These are phyloP conservation scores for Aspergillus heteromorphus DNA, from an alignment of 495 filamentous ascomycete genomes.

Conservation along the genomic window DNA sequence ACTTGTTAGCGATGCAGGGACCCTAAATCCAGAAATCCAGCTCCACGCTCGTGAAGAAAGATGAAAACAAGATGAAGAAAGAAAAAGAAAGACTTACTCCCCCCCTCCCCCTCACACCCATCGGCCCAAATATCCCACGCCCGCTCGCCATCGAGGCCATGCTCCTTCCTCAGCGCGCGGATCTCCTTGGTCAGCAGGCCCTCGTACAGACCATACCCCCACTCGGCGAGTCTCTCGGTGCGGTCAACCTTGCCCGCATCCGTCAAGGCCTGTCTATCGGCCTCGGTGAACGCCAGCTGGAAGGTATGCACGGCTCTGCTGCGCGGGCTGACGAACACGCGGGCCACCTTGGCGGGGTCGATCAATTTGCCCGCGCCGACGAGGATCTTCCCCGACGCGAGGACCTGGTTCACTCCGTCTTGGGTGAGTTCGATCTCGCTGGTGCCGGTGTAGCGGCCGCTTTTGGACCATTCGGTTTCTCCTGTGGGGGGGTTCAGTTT, in stretches of 20 bases:
- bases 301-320: constrained; percentile 70
- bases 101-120: constrained; percentile 60
- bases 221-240: constrained; percentile 65
- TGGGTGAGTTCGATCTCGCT: constrained; percentile 78
- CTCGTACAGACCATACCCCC: constrained; percentile 88
- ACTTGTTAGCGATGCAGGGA: too few relatives aligned
- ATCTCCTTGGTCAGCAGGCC: constrained; percentile 68
- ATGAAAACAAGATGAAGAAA: too few relatives aligned
- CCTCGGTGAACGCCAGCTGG: constrained; percentile 56
- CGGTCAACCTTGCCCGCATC: constrained; percentile 43
- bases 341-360: constrained; percentile 60
- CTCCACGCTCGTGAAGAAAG: too few relatives aligned
- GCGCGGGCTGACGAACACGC: constrained; percentile 77
- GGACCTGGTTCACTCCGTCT: constrained; percentile 67
- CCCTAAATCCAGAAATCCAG: neutral
- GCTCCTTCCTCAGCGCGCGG: constrained; percentile 48
- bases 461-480: constrained; percentile 87
- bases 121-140: constrained; percentile 80
- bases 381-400: constrained; percentile 61
- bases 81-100: neutral
- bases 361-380: constrained; percentile 73
- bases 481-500: too few relatives aligned
- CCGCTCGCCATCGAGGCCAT: constrained; percentile 51
- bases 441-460: constrained; percentile 74
- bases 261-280: constrained; percentile 18